These are phyloP conservation scores for Calocybe cyanea DNA, from an alignment of 768 basidiomycete species.

Conservation along the genomic window DNA sequence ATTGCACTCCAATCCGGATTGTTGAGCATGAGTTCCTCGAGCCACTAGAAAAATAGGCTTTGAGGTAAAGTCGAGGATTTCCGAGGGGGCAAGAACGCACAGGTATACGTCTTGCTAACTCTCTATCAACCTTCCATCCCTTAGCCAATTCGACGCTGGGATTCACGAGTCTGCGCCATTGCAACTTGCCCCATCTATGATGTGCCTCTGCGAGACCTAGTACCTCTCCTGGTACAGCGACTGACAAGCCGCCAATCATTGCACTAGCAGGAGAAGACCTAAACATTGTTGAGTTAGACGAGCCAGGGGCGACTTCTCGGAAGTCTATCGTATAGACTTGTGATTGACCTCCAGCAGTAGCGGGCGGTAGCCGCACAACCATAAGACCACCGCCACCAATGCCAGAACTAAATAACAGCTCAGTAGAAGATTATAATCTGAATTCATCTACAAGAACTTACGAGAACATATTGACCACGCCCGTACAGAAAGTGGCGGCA, in stretches of 20 bases:
- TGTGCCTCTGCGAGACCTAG: conserved; percentile 85
- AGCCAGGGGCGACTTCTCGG: conserved; percentile 78
- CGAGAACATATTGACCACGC: conserved; percentile 90
- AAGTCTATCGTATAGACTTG: conserved; percentile 79
- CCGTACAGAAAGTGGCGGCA: conserved; percentile 71
- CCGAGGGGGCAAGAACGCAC: no score
- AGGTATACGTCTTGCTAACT: conserved; percentile 70
- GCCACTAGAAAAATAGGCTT: conserved; percentile 29
- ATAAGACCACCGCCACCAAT: conserved; percentile 90
- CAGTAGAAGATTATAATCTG: not conserved
- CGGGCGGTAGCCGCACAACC: conserved; percentile 72
- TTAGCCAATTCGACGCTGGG: conserved; percentile 72
- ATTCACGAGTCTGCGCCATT: conserved; percentile 75
- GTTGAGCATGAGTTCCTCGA: conserved; percentile 52
- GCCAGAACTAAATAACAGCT: conserved; percentile 49
- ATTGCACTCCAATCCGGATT: conserved; percentile 76
- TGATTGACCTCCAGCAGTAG: conserved; percentile 36
- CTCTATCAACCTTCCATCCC: conserved; percentile 77
- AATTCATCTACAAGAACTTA: conserved; percentile 35
- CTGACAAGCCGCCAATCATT: conserved; percentile 72
- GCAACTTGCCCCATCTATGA: conserved; percentile 72
- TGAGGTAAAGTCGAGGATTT: not conserved
- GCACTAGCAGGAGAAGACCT: conserved; percentile 46
- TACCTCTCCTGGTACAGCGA: conserved; percentile 92
- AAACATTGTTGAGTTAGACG: conserved; percentile 77